Evolutionary conservation across 106 monocot genomes (phyloP).

Genomic region (Dendrobium chrysotoxum): DNA sequence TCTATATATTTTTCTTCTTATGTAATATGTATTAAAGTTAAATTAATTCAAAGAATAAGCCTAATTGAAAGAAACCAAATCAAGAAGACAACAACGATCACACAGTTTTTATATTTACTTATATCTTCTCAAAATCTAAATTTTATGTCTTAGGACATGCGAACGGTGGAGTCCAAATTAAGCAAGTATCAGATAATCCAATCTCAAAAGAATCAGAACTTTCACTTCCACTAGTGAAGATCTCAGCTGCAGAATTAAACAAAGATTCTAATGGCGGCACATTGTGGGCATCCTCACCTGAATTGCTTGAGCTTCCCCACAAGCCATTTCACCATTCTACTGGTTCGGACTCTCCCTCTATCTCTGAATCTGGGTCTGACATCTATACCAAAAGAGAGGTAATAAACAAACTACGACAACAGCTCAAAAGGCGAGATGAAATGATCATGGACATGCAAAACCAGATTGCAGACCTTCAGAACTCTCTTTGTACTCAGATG

Average conservation of each 20-base stretch:
- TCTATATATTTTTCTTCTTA: too few species aligned
- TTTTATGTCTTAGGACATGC: neutral
- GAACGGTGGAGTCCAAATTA: constrained; percentile 1
- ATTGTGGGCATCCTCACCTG: constrained; percentile 40
- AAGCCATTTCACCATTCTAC: constrained; percentile 33
- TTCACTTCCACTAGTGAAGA: constrained; percentile 25
- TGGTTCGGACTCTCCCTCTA: constrained; percentile 29
- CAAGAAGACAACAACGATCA: too few species aligned
- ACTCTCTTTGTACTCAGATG: constrained; percentile 21
- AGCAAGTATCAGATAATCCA: constrained; percentile 7
- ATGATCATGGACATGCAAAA: constrained; percentile 52
- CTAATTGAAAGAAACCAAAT: too few species aligned
- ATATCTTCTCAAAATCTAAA: too few species aligned
- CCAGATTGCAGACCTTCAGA: constrained; percentile 28
- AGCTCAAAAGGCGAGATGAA: constrained; percentile 37
- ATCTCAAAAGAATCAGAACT: constrained; percentile 13
- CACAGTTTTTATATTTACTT: too few species aligned
- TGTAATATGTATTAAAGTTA: too few species aligned
- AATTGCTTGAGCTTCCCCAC: constrained; percentile 27
- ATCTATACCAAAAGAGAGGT: constrained; percentile 38
- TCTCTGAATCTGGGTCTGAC: constrained; percentile 44
- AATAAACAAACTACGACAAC: constrained; percentile 33
- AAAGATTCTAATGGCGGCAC: constrained; percentile 13
- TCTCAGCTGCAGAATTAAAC: constrained; percentile 19
- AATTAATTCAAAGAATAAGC: too few species aligned